These are phyloP conservation scores for Protomyces arabidopsidicola DNA, from an alignment of 1,139 yeast species.

Conservation along the genomic window DNA sequence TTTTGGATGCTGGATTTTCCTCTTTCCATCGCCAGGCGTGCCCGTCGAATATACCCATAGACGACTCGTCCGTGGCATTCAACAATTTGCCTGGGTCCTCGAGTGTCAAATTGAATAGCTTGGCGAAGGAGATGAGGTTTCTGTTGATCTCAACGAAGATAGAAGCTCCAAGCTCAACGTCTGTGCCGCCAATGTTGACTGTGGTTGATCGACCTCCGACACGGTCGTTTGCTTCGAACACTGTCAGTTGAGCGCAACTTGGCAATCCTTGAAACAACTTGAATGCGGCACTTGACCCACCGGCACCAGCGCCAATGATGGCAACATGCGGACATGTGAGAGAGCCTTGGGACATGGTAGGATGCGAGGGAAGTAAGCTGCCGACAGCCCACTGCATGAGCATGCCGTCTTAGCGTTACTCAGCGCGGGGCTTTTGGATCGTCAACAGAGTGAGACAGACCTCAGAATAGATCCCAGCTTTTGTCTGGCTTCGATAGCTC, in stretches of 20 bases:
- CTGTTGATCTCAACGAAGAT: constrained; percentile 44
- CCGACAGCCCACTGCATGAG: neutral
- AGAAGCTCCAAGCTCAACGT: constrained; percentile 42
- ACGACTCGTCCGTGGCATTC: neutral
- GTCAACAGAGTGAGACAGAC: too few relatives aligned
- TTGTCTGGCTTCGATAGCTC: too few relatives aligned
- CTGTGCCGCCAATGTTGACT: constrained; percentile 35
- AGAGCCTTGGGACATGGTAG: neutral
- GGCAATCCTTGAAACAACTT: constrained; percentile 41
- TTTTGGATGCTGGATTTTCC: neutral
- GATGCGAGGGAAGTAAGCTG: neutral
- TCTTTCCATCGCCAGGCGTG: neutral
- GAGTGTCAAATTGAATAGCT: constrained; percentile 39
- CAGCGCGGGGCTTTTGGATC: too few relatives aligned
- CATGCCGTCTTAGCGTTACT: neutral
- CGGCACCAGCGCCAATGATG: constrained; percentile 49
- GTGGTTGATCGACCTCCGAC: constrained; percentile 46
- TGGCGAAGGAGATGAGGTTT: constrained; percentile 41
- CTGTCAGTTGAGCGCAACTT: constrained; percentile 36
- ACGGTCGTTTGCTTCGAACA: constrained; percentile 40
- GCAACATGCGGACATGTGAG: constrained; percentile 37
- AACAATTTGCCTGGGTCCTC: neutral
- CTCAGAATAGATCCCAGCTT: too few relatives aligned
- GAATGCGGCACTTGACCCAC: constrained; percentile 46
- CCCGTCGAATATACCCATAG: neutral